Conservation (phyloP, 768 basidiomycete genomes). For the Scleroderma citrinum region DNA sequence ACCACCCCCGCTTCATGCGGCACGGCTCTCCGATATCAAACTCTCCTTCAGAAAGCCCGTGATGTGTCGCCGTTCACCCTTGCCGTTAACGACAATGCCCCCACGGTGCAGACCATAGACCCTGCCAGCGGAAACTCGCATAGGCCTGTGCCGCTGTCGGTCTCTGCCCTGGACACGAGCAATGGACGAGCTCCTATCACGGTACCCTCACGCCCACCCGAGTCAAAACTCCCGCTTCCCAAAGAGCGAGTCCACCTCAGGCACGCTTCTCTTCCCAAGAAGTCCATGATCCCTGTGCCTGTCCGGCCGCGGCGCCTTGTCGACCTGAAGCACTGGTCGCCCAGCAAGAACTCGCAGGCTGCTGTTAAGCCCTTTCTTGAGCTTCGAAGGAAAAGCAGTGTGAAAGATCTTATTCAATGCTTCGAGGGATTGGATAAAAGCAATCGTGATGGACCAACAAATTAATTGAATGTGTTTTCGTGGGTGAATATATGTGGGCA, state of each 20-base stretch:
- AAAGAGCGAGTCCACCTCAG: slow-evolving; percentile 64
- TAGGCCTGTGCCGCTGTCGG: slow-evolving; percentile 48
- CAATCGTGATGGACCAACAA: not conserved
- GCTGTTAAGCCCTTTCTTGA: slow-evolving; percentile 29
- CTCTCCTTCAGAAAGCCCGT: slow-evolving; percentile 34
- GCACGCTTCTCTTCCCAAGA: slow-evolving; percentile 37
- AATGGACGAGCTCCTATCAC: slow-evolving; percentile 37
- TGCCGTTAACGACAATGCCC: slow-evolving; percentile 30
- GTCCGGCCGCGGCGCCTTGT: slow-evolving; percentile 45
- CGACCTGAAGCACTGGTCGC: slow-evolving; percentile 39
- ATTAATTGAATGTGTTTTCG: not conserved
- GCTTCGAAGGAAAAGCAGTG: slow-evolving; percentile 65
- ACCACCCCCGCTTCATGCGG: slow-evolving; percentile 1
- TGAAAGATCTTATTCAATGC: slow-evolving; percentile 62
- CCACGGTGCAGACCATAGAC: slow-evolving; percentile 2
- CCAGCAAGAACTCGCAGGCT: slow-evolving; percentile 31
- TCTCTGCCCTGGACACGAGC: slow-evolving; percentile 31
- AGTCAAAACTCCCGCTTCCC: slow-evolving; percentile 43
- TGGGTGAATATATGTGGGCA: not conserved
- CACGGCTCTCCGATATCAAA: slow-evolving; percentile 51
- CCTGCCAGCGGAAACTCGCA: slow-evolving; percentile 13
- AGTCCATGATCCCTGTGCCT: slow-evolving; percentile 40
- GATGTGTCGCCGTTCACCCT: slow-evolving; percentile 13
- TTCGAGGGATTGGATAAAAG: slow-evolving; percentile 48
- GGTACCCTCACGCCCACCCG: slow-evolving; percentile 52